These are phyloP conservation scores for Wickerhamiella cacticola DNA, from an alignment of 805 yeast genomes.

Conservation along the genomic window DNA sequence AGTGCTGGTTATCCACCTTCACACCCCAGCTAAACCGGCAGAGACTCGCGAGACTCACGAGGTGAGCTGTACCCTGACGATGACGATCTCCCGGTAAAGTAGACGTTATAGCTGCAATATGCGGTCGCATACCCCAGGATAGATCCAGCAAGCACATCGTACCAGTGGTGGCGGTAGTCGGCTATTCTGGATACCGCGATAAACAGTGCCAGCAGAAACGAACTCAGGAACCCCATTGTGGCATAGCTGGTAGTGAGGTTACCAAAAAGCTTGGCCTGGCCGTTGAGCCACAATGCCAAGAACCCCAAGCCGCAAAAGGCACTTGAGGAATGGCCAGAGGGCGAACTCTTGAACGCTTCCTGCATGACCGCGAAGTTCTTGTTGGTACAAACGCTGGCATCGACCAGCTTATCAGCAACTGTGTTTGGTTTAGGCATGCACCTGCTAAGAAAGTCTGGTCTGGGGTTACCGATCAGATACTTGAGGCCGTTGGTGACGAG, in stretches of 20 bases:
- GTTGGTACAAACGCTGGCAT: slow-evolving; percentile 30
- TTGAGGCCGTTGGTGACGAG: slow-evolving; percentile 63
- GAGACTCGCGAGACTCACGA: no score
- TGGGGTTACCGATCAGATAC: slow-evolving; percentile 74
- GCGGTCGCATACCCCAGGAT: slow-evolving; percentile 39
- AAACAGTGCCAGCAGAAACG: slow-evolving; percentile 50
- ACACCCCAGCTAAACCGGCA: no score
- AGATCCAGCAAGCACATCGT: slow-evolving; percentile 70
- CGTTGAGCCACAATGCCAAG: slow-evolving; percentile 38
- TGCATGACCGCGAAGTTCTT: slow-evolving; percentile 24
- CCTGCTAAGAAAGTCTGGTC: slow-evolving; percentile 86
- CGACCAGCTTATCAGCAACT: slow-evolving; percentile 32
- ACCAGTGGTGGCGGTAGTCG: slow-evolving; percentile 88
- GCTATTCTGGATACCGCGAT: slow-evolving; percentile 80
- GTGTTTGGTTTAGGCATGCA: slow-evolving; percentile 57
- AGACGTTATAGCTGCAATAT: not conserved
- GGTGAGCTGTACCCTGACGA: not conserved
- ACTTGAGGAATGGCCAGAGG: slow-evolving; percentile 45
- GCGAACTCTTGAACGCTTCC: slow-evolving; percentile 47
- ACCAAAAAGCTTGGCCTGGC: slow-evolving; percentile 37
- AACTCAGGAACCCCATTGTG: slow-evolving; percentile 18
- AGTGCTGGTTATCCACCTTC: no score
- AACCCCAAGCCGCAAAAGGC: slow-evolving; percentile 42
- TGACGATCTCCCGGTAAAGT: not conserved
- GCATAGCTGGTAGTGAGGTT: not conserved